Base-by-base conservation (phyloP, 2,329 filamentous ascomycete species). In the Beauveria pseudobassiana region DNA sequence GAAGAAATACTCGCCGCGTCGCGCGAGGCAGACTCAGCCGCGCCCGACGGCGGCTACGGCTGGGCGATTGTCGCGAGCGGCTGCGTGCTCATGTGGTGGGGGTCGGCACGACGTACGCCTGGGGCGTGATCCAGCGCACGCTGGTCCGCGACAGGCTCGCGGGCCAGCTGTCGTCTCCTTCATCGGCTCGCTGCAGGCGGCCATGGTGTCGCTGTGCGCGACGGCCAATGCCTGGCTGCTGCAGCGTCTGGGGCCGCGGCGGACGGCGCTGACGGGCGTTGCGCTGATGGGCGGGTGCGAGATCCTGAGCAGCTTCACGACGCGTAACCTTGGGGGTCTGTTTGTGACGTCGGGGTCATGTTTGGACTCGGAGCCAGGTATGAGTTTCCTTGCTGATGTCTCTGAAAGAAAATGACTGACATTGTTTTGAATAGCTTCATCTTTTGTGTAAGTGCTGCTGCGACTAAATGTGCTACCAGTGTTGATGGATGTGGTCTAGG, bases 101-200 rank as follows among this genome's bases (percentile, higher is more conserved):
- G 57, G 77, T 82, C 54, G 84, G 83, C 56, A 82, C 78, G 0
- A 77, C 77, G 8, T 85, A 84, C 67, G 78, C 77, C 64, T 87
- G 84, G 83, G 85, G 84, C 26, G 77, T 88, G 0, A 73, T 87
- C 52, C 85, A 88, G 70, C 76, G 77, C 4, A 83, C 79, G 0
- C 75, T 87, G 1, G 78, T 85, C 3, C 71, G 79, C 40, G 71
- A 78, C 10, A 74, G 75, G 0, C 71, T 85, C 1, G 76, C 77
- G 0, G 76, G 76, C 0, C 82, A 0, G 79, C 79, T 0, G 83
- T 80, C 1, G 73, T 87, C 24, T 80, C 82, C 2, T 87, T 86
- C 64, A 80, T 87, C 3, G 84, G 84, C 2, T 82, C 80, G 0
- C 66, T 87, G 14, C 74, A 77, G 9, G 73, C 80, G 1, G 77